These are phyloP conservation scores for Cladobotryum protrusum DNA, from an alignment of 2,329 filamentous ascomycete genomes.

Conservation along the genomic window DNA sequence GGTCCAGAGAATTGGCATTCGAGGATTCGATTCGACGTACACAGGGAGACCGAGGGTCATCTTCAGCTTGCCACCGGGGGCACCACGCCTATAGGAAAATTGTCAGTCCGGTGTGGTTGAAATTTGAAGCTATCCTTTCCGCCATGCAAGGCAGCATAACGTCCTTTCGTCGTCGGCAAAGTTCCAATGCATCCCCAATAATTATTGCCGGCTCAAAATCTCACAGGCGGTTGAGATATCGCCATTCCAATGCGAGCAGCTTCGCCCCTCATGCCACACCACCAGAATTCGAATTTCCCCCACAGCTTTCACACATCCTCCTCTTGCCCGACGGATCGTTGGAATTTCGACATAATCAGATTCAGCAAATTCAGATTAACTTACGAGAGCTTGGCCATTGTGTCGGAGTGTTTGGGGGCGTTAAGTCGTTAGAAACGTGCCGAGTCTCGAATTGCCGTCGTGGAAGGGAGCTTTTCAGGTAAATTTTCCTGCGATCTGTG, in stretches of 20 bases:
- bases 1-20: constrained; percentile 5
- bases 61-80: constrained; percentile 99
- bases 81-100: constrained; percentile 59
- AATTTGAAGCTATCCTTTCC: background rate
- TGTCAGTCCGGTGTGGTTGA: constrained; percentile 25
- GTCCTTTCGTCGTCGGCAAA: constrained; percentile 1
- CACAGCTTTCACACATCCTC: constrained; percentile 12
- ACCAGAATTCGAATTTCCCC: constrained; percentile 3
- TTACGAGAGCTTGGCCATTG: constrained; percentile 61
- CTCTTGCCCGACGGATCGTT: constrained; percentile 15
- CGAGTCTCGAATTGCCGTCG: constrained; percentile 32
- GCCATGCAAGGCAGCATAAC: background rate
- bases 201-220: background rate
- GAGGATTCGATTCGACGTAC: constrained; percentile 53
- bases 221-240: background rate
- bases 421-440: constrained; percentile 33
- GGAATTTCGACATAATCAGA: background rate
- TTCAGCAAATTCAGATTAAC: constrained; percentile 26
- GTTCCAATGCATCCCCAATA: constrained; percentile 2
- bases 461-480: constrained; percentile 29
- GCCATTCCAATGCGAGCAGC: background rate
- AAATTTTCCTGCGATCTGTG: constrained; percentile 33
- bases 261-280: constrained; percentile 1
- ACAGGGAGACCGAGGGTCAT: constrained; percentile 99
- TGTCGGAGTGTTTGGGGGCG: constrained; percentile 41